Percentiles rank a stretch among this genome's conserved stretches.
phyloP scores from a whole-genome alignment of 805 yeast genomes.

The Candida khao-thaluensis region DNA sequence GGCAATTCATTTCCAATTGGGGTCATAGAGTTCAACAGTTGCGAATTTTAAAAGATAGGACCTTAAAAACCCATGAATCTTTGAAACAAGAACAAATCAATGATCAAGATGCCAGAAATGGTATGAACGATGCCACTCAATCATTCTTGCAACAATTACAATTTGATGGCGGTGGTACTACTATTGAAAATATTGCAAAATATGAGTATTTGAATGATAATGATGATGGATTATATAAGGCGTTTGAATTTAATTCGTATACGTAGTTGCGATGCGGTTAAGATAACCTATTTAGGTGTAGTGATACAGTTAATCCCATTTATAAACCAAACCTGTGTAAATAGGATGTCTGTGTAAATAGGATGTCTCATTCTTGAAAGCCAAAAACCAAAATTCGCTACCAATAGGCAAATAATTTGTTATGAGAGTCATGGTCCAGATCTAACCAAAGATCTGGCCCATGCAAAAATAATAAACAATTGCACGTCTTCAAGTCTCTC shows the following conservation, averaged over 20 bases:
- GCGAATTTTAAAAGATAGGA: slow-evolving; percentile 26
- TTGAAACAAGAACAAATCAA: slow-evolving; percentile 23
- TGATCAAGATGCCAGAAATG: slow-evolving; percentile 14
- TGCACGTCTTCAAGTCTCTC: too few relatives aligned
- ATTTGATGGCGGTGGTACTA: slow-evolving; percentile 7
- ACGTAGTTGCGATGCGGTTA: slow-evolving; percentile 1
- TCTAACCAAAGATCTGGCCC: too few relatives aligned
- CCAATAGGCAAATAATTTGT: too few relatives aligned
- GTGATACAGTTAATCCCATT: too few relatives aligned
- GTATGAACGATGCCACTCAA: slow-evolving; percentile 24
- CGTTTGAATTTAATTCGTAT: slow-evolving; percentile 27
- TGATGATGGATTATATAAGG: slow-evolving; percentile 23
- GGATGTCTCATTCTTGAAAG: too few relatives aligned
- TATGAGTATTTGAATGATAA: slow-evolving; percentile 22
- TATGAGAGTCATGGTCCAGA: too few relatives aligned
- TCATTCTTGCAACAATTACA: slow-evolving; percentile 35
- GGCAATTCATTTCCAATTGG: slow-evolving; percentile 59
- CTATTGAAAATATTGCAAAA: slow-evolving; percentile 9
- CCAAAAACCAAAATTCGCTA: too few relatives aligned
- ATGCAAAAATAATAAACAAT: too few relatives aligned
- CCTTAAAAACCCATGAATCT: slow-evolving; percentile 25
- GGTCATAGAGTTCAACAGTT: slow-evolving; percentile 62
- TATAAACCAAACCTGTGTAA: too few relatives aligned
- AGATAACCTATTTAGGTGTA: too few relatives aligned
- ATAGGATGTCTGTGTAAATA: too few relatives aligned